Evolutionary conservation across 495 filamentous ascomycete genomes (phyloP), one percentile per base, ranked within the genome.

Genomic region (Lepraria neglecta): DNA sequence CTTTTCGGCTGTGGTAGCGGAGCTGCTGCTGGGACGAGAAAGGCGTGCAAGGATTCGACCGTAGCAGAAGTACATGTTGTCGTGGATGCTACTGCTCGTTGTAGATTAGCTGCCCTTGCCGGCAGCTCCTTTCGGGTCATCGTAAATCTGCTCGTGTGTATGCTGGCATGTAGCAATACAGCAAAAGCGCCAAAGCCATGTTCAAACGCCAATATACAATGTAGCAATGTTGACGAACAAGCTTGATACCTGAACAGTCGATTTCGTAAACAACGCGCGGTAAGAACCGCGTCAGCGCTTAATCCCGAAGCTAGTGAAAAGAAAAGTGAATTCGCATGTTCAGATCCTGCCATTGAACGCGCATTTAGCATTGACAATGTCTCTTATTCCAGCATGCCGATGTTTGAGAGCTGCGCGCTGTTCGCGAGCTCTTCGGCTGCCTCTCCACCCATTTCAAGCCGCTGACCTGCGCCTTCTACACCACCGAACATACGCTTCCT

Each of bases 41-140:
- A 69, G 55, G 75, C 75, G 63, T 77, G 81, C 48, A 85, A 72
- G 15, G 76, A 67, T 50, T 74, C 74, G 4, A 74, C 73, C 9
- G 72, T 82, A 6, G 74, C 63, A 31, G 79, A 73, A 19, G 78
- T 78, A 65, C 82, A 84, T 66, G 79, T 80, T 64, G 78, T 74
- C 46, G 76, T 68, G 15, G 81, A 79, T 30, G 73, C 58, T 42
- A 82, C 74, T 15, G 80, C 77, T 58, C 69, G 68, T 67, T 79
- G 77, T 67, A 84, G 44, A 28, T 64, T 58, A 19, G 60, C 56
- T 53, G 65, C 67, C 42, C 46, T 30, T n/a, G 52, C 35, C 19
- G 65, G 59, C 61, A 65, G 58, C 35, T 65, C 62, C 38, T 56
- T 59, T 27, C 27, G 48, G 31, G 67, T 62, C 67, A 68, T 68